A percentile compares a stretch with the other conserved stretches of the same genome.
Conservation (phyloP, 495 filamentous ascomycete genomes). For the Aspergillus steynii region DNA sequence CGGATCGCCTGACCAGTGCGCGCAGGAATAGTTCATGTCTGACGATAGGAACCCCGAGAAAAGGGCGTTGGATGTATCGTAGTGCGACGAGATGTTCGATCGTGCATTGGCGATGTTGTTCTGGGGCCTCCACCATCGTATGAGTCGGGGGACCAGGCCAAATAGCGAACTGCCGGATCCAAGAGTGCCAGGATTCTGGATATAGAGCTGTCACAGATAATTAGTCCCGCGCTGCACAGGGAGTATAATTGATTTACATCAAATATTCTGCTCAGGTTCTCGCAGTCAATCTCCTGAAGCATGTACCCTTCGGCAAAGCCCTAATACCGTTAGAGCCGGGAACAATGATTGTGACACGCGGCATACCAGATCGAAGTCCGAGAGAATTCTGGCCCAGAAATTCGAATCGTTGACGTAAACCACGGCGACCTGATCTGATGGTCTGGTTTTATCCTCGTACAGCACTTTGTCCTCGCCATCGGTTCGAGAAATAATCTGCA, state of each 20-base stretch:
- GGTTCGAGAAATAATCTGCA: background rate
- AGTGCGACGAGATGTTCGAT: constrained; percentile 68
- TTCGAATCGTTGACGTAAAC: background rate
- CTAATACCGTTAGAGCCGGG: background rate
- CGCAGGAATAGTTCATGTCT: constrained; percentile 78
- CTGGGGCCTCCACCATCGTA: constrained; percentile 45
- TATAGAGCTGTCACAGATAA: constrained; percentile 15
- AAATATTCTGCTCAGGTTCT: constrained; percentile 44
- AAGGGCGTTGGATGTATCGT: constrained; percentile 74
- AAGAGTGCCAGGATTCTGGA: constrained; percentile 9
- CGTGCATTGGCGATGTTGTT: constrained; percentile 67
- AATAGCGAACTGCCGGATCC: constrained; percentile 2
- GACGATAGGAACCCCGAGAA: constrained; percentile 70
- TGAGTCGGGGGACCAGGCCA: constrained; percentile 1
- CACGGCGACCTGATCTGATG: background rate
- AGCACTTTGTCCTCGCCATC: background rate
- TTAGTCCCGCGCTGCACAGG: background rate
- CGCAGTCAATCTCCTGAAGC: constrained; percentile 10
- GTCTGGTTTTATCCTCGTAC: background rate
- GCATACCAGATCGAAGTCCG: background rate
- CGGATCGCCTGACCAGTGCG: constrained; percentile 57
- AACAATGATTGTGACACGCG: background rate
- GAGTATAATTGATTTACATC: constrained; percentile 35
- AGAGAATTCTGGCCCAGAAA: background rate
- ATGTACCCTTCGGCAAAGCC: constrained; percentile 12